Evolutionary conservation across 2,329 filamentous ascomycete genomes (phyloP), one percentile per base, ranked within the genome.

Genomic region (Magnaporthales sp.): DNA sequence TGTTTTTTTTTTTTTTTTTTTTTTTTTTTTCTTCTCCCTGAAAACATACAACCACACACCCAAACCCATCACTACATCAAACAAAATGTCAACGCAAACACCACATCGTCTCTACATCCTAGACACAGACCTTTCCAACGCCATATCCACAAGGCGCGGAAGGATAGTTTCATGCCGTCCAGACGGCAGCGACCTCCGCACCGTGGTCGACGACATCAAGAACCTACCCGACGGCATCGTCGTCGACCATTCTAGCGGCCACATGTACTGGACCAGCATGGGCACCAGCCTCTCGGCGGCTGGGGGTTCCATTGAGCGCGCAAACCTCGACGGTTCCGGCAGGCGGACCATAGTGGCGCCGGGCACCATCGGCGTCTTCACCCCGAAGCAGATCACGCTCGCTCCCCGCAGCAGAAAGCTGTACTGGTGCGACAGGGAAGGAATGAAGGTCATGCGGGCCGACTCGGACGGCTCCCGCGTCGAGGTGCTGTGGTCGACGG

Each of bases 221-320:
- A 61, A 66, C 56, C 72, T 79, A 5, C 82, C 81, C 1, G 81
- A 84, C 65, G 81, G 82, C 0, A 77, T 84, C 15, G 77, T 76
- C 19, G 71, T 81, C 3, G 76, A 76, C 22, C 64, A 69, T 0
- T 63, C 69, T 0, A 71, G 68, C 0, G 72, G 73, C 2, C 75
- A 77, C 38, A 75, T 84, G 24, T 84, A 81, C 70, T 84, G 81
- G 81, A 83, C 81, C 3, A 77, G 76, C 69, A 84, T 84, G 82
- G 82, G 82, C 0, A 63, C 72, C 2, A 75, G 76, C 22, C 22
- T 58, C 4, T 58, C 54, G 13, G 54, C 10, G 8, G 22, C 19
- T 7, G 77, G 83, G 67, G 82, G 82, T 19, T 73, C 76, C 1
- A 73, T 85, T 5, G 74, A 75, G 68, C 80, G 77, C 1, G 75